A percentile compares a stretch with the other conserved stretches of the same genome.
phyloP scores from a whole-genome alignment of 495 filamentous ascomycete genomes.

The Hypoxylon lenormandii region DNA sequence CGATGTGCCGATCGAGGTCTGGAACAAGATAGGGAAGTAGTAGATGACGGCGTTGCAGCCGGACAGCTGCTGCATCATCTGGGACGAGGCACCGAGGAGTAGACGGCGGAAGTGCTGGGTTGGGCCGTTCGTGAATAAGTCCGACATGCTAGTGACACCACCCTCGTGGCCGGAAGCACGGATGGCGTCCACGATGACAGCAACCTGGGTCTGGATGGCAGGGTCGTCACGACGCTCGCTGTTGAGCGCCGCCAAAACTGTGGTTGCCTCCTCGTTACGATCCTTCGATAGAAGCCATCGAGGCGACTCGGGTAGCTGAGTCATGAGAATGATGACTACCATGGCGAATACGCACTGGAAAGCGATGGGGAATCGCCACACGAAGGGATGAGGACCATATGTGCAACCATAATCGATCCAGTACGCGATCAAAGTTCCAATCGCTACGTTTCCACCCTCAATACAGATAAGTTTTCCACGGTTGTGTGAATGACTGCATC shows the following conservation, averaged over 20 bases:
- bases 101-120: conserved; percentile 75
- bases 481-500: conserved; percentile 79
- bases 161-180: conserved; percentile 68
- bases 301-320: conserved; percentile 79
- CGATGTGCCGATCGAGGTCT: conserved; percentile 66
- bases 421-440: conserved; percentile 81
- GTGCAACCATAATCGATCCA: conserved; percentile 85
- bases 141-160: conserved; percentile 65
- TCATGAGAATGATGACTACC: conserved; percentile 72
- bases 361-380: conserved; percentile 85
- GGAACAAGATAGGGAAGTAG: conserved; percentile 82
- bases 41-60: conserved; percentile 87
- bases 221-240: conserved; percentile 69
- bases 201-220: conserved; percentile 68
- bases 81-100: conserved; percentile 68
- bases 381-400: conserved; percentile 72
- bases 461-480: conserved; percentile 86
- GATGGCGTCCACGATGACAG: conserved; percentile 74
- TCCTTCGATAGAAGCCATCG: conserved; percentile 78
- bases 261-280: conserved; percentile 73
- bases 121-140: conserved; percentile 71
- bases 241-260: conserved; percentile 75
- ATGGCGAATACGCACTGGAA: conserved; percentile 83
- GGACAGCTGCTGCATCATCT: conserved; percentile 81
- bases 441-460: conserved; percentile 81